phyloP scores from a whole-genome alignment of 2,329 filamentous ascomycete genomes.

The Cryphonectria naterciae region DNA sequence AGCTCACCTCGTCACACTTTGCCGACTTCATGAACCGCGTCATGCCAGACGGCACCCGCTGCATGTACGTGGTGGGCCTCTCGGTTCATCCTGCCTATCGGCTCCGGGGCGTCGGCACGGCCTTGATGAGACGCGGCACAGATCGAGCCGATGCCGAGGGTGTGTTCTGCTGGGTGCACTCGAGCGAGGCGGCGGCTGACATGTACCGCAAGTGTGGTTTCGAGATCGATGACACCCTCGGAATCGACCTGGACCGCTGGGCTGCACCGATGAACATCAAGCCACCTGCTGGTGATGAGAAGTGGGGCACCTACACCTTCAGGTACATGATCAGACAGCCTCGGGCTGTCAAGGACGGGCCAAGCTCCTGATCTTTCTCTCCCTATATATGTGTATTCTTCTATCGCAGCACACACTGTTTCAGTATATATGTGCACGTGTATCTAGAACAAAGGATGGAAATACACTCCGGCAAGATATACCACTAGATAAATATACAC shows the following conservation, averaged over 20 bases:
- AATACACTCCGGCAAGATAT: neutral
- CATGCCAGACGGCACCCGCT: constrained; percentile 36
- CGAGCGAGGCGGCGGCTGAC: constrained; percentile 38
- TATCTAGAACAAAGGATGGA: neutral
- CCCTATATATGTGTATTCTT: neutral
- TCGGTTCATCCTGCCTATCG: constrained; percentile 39
- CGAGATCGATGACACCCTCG: constrained; percentile 35
- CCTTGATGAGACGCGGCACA: constrained; percentile 41
- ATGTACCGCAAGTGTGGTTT: constrained; percentile 40
- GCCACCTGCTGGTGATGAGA: constrained; percentile 33
- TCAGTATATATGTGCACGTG: neutral
- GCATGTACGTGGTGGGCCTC: constrained; percentile 42
- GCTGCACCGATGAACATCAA: constrained; percentile 30
- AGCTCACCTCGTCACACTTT: constrained; percentile 39
- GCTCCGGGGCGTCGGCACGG: constrained; percentile 39
- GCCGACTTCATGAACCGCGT: constrained; percentile 34
- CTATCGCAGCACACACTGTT: neutral
- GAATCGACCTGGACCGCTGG: constrained; percentile 40
- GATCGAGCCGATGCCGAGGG: constrained; percentile 36
- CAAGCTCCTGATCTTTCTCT: neutral
- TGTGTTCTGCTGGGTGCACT: constrained; percentile 42
- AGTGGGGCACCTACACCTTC: constrained; percentile 42
- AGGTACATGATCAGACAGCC: constrained; percentile 38
- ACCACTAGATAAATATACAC: neutral
- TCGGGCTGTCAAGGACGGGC: neutral